Evolutionary conservation across 2,329 filamentous ascomycete genomes (phyloP).

Genomic region (Aotearoamyces nothofagi): DNA sequence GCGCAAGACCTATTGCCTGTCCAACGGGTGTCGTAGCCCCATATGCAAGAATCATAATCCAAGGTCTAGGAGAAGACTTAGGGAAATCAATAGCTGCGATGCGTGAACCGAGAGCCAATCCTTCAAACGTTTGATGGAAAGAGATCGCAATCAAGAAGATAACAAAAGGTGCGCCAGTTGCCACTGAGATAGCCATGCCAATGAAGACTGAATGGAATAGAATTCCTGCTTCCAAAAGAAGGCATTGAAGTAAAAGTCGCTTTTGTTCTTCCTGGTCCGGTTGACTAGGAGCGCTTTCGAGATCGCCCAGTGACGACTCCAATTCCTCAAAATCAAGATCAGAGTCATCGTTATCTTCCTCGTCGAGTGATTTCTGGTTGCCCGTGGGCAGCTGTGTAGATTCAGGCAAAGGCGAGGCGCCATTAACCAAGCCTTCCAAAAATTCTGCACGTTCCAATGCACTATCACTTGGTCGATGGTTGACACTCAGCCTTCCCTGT

Average conservation of each 20-base stretch:
- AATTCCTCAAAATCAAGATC: conserved; percentile 49
- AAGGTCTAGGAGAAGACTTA: conserved; percentile 54
- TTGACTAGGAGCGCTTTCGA: conserved; percentile 18
- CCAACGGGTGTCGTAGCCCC: conserved; percentile 67
- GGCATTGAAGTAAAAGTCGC: conserved; percentile 58
- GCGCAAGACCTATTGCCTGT: conserved; percentile 64
- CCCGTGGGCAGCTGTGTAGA: conserved; percentile 26
- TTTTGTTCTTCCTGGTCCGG: conserved; percentile 39
- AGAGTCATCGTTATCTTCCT: conserved; percentile 25
- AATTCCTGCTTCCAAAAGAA: conserved; percentile 70
- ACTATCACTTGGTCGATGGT: conserved; percentile 33
- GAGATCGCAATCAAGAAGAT: conserved; percentile 69
- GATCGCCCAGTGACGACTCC: conserved; percentile 25
- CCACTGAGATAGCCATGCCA: conserved; percentile 72
- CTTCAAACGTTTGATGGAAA: conserved; percentile 83
- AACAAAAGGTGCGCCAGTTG: conserved; percentile 63
- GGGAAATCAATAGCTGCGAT: conserved; percentile 76
- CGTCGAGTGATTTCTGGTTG: conserved; percentile 18
- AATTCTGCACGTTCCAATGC: conserved; percentile 20
- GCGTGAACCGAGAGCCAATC: conserved; percentile 69
- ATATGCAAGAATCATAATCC: conserved; percentile 68
- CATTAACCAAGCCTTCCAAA: conserved; percentile 39
- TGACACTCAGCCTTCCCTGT: too few species aligned
- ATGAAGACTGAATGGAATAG: conserved; percentile 79
- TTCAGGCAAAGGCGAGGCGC: conserved; percentile 41